Base-by-base conservation (phyloP, 805 yeast species). In the Lachancea lanzarotensis region DNA sequence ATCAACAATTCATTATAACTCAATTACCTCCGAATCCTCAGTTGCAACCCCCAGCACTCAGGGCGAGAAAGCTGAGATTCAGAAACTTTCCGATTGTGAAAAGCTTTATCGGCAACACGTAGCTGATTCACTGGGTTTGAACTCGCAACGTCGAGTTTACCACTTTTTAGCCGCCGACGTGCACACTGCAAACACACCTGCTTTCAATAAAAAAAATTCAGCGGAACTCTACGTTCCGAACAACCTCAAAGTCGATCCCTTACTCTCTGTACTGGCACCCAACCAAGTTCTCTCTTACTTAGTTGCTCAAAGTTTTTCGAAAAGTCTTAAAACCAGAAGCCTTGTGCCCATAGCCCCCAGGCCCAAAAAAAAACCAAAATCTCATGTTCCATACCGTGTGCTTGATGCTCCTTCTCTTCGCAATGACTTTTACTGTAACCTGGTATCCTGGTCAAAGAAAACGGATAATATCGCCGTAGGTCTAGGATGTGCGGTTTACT, bases 341-440 rank as follows among this genome's bases (percentile, higher is more conserved):
- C 36, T 26, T 41, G 43, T 44, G 12, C 43, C 43, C 2, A 29
- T 34, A 7, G 18, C 39, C 20, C 43, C 42, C 20, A 52, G 57
- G 43, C 58, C 53, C 8, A 55, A 56, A 44, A 60, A 59, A 39
- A 54, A 57, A 29, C 49, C 67, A 7, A 64, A 62, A 42, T 57
- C 72, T 2, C 70, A 67, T 19, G 63, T 65, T 16, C 76, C 82
- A 0, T 75, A 63, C 50, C 69, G 75, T 48, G 78, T 79, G 0
- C 60, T 81, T 16, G 82, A 78, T 56, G 90, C 93, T 0, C 89
- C 89, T 0, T 78, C 79, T 2, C 61, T 87, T 43, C 67, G 82
- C 48, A 82, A 85, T 60, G 95, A 88, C 59, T 87, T 81, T 56
- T 88, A 87, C 62, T 74, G 86, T 1, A 84, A 84, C 56, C 67